Evolutionary conservation across 257 asterid species (phyloP).

Genomic region (Solanum pinnatisectum): DNA sequence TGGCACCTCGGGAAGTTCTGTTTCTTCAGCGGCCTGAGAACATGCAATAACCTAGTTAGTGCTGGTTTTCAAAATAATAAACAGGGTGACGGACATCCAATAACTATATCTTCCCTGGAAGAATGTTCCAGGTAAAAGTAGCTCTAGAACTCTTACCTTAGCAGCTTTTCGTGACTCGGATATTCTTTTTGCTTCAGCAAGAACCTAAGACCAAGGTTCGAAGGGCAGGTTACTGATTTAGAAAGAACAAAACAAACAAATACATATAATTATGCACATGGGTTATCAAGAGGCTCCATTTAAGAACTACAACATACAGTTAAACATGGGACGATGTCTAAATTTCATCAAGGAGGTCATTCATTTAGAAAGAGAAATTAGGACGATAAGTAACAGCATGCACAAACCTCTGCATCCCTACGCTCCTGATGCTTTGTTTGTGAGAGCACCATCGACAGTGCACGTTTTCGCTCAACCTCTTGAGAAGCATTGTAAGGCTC

Average conservation of each 20-base stretch:
- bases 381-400: background rate
- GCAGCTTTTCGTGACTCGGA: conserved; percentile 66
- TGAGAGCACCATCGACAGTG: conserved; percentile 79
- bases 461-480: conserved; percentile 83
- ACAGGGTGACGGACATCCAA: background rate
- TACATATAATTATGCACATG: background rate
- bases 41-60: background rate
- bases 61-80: background rate
- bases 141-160: conserved; percentile 37
- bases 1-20: conserved; percentile 34
- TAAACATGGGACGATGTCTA: background rate
- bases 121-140: background rate
- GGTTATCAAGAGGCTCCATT: background rate
- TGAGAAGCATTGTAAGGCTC: conserved; percentile 68
- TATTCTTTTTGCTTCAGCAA: conserved; percentile 88
- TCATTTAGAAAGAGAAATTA: background rate
- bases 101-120: background rate
- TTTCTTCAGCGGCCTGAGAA: conserved; percentile 47
- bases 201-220: conserved; percentile 38
- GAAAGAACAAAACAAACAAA: background rate
- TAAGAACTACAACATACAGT: background rate
- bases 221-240: background rate
- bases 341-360: background rate
- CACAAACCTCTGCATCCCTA: conserved; percentile 72
- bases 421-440: conserved; percentile 93